These are phyloP conservation scores for Anacardium occidentale DNA, from an alignment of 345 rosid genomes.

Conservation along the genomic window DNA sequence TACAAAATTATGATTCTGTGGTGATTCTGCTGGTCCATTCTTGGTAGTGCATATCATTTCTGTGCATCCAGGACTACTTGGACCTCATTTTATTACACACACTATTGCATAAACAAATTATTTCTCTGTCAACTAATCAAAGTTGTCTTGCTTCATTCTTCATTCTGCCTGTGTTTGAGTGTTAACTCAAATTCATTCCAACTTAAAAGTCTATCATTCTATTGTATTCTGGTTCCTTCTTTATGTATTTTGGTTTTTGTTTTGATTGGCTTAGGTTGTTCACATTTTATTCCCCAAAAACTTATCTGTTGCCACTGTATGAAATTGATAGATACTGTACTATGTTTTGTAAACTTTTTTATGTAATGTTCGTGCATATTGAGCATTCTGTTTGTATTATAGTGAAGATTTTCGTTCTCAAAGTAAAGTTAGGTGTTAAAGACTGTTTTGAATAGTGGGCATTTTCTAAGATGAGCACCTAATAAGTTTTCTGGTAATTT, in stretches of 20 bases:
- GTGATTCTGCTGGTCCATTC: constrained; percentile 10
- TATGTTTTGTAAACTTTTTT: not conserved
- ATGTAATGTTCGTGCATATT: not conserved
- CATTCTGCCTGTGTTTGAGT: not conserved
- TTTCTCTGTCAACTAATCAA: not conserved
- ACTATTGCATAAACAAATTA: not conserved
- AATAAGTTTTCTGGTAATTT: constrained; percentile 9
- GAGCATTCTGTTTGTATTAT: not conserved
- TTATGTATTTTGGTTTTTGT: not conserved
- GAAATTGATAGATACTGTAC: not conserved
- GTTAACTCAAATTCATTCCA: not conserved
- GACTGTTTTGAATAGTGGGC: not conserved
- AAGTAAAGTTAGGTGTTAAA: constrained; percentile 9
- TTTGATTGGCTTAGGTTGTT: not conserved
- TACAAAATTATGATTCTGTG: constrained; percentile 15
- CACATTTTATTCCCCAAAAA: not conserved
- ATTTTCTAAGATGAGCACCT: constrained; percentile 11
- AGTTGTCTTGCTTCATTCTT: not conserved
- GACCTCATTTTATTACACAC: not conserved
- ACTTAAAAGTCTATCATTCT: not conserved
- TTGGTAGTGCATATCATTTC: constrained; percentile 6
- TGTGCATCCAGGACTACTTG: not conserved
- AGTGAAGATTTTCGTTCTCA: constrained; percentile 9
- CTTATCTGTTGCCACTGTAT: not conserved
- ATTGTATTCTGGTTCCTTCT: not conserved